These are phyloP conservation scores for Penicillium odoratum DNA, from an alignment of 495 filamentous ascomycete genomes.

Conservation along the genomic window DNA sequence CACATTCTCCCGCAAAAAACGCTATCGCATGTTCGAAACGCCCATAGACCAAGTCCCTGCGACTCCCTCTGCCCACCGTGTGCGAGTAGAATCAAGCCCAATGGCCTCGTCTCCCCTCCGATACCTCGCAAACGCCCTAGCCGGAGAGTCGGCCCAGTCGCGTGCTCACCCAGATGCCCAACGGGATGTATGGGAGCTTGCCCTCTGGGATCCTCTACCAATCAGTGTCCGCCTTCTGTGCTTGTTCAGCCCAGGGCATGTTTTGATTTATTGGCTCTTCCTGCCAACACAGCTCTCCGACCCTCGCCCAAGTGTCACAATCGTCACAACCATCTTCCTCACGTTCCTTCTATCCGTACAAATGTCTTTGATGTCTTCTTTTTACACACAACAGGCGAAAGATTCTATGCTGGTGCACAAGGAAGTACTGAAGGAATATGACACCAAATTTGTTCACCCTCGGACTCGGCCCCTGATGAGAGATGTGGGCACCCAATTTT, in stretches of 20 bases:
- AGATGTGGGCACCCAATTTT: constrained; percentile 79
- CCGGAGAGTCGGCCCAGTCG: constrained; percentile 59
- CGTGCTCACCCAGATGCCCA: constrained; percentile 81
- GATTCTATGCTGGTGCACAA: constrained; percentile 82
- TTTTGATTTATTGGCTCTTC: constrained; percentile 83
- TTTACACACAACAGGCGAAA: constrained; percentile 80
- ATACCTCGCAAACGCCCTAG: constrained; percentile 67
- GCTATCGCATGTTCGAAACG: constrained; percentile 89
- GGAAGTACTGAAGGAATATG: constrained; percentile 93
- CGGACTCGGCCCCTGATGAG: constrained; percentile 76
- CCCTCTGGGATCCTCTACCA: constrained; percentile 89
- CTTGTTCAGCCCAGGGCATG: constrained; percentile 88
- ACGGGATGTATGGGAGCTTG: constrained; percentile 92
- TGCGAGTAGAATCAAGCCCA: constrained; percentile 87
- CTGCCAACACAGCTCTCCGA: constrained; percentile 75
- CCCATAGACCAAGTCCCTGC: constrained; percentile 69
- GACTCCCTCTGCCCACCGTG: constrained; percentile 86
- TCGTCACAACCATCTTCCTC: constrained; percentile 75
- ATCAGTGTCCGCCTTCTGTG: constrained; percentile 81
- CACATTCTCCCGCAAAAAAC: constrained; percentile 77
- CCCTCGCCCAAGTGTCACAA: constrained; percentile 76
- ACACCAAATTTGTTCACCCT: constrained; percentile 92
- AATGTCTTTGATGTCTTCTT: constrained; percentile 65
- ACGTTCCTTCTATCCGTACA: constrained; percentile 74
- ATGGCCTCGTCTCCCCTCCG: constrained; percentile 75